phyloP scores from a whole-genome alignment of 75 land plant genomes.

The Selaginella tamariscina region DNA sequence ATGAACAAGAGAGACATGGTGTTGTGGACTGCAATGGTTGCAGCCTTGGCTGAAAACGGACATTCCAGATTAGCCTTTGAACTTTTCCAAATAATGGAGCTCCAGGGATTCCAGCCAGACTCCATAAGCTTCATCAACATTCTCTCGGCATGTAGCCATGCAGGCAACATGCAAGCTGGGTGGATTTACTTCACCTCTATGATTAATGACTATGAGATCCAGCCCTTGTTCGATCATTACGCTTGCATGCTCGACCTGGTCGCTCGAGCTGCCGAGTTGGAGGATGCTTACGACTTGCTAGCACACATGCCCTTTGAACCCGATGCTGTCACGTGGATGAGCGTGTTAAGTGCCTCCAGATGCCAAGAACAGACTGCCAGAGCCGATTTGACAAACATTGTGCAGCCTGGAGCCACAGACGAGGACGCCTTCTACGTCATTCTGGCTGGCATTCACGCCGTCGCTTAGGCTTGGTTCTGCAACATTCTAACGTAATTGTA shows the following conservation, averaged over 20 bases:
- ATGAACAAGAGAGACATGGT: background rate
- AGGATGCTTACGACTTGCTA: background rate
- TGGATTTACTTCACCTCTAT: background rate
- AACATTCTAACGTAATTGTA: too few species aligned
- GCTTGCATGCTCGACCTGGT: background rate
- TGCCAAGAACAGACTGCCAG: too few species aligned
- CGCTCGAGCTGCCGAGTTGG: background rate
- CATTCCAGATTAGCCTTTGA: background rate
- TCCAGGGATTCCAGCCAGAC: background rate
- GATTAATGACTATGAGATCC: background rate
- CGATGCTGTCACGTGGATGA: background rate
- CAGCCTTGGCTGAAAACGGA: background rate
- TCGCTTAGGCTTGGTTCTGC: too few species aligned
- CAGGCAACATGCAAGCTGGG: background rate
- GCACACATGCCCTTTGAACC: background rate
- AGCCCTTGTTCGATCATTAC: background rate
- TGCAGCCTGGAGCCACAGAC: too few species aligned
- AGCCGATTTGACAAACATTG: too few species aligned
- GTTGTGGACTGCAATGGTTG: constrained; percentile 4
- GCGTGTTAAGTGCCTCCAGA: background rate
- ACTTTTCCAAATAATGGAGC: background rate
- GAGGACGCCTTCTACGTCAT: too few species aligned
- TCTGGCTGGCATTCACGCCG: too few species aligned
- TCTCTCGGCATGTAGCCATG: constrained; percentile 3
- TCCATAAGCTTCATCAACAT: background rate